Evolutionary conservation across 108 stramenopile species (phyloP).

Genomic region (Discostella stelligeroides): DNA sequence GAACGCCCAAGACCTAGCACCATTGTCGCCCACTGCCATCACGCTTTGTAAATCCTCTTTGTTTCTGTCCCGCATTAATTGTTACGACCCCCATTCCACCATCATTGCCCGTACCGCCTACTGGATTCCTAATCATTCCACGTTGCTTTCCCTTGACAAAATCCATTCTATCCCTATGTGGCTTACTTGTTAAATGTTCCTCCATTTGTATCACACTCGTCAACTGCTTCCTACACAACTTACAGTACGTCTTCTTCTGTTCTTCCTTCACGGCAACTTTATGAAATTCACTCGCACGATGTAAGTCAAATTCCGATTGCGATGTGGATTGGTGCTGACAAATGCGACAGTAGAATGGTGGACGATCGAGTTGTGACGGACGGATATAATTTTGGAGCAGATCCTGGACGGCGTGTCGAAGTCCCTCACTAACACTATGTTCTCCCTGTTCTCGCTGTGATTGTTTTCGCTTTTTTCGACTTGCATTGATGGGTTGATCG

Average conservation of each 20-base stretch:
- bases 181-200: conserved; percentile 80
- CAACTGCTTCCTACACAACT: conserved; percentile 86
- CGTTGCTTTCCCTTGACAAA: conserved; percentile 46
- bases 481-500: conserved; percentile 20
- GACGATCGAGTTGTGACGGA: conserved; percentile 69
- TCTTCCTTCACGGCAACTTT: conserved; percentile 71
- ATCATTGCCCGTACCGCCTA: not conserved
- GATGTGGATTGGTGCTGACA: conserved; percentile 72
- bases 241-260: conserved; percentile 79
- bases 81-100: conserved; percentile 10
- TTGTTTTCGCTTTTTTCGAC: conserved; percentile 34
- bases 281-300: conserved; percentile 78
- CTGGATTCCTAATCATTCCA: conserved; percentile 9
- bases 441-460: conserved; percentile 24
- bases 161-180: conserved; percentile 73
- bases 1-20: conserved; percentile 29
- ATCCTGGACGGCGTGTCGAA: conserved; percentile 77
- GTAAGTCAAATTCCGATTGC: conserved; percentile 66
- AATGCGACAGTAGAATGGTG: conserved; percentile 90
- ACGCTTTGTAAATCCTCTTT: conserved; percentile 7
- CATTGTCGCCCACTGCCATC: conserved; percentile 32
- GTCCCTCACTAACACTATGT: conserved; percentile 48
- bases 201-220: conserved; percentile 88
- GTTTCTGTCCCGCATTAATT: conserved; percentile 1
- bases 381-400: conserved; percentile 74